Evolutionary conservation across 2,329 filamentous ascomycete species (phyloP).

Genomic region (Arthrobotrys pseudoclavata): DNA sequence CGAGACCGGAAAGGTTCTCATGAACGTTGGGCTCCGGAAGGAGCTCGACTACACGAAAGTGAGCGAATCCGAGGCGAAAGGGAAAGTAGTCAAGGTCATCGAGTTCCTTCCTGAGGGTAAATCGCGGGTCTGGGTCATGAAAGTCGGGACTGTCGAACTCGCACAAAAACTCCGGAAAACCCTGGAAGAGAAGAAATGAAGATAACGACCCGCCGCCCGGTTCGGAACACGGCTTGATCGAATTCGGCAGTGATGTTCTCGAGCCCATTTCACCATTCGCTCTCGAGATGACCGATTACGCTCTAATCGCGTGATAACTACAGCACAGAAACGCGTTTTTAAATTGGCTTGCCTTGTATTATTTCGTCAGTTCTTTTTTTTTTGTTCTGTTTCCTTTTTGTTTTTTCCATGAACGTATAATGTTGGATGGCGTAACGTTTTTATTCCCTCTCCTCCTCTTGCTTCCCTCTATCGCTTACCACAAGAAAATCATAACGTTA

Average conservation of each 20-base stretch:
- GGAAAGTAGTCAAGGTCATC: constrained; percentile 60
- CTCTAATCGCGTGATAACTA: background rate
- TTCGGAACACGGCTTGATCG: background rate
- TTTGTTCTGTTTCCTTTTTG: background rate
- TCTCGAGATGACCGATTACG: background rate
- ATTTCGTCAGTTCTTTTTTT: background rate
- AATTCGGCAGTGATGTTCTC: background rate
- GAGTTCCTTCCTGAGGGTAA: constrained; percentile 61
- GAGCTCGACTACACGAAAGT: constrained; percentile 60
- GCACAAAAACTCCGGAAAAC: constrained; percentile 61
- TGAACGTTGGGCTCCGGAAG: constrained; percentile 62
- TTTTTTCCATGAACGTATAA: background rate
- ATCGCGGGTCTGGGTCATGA: constrained; percentile 60
- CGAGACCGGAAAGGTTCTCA: constrained; percentile 63
- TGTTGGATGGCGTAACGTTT: constrained; percentile 24
- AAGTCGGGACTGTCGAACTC: constrained; percentile 60
- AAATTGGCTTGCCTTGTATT: background rate
- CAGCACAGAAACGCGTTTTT: background rate
- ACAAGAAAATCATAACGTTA: background rate
- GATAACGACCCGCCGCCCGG: background rate
- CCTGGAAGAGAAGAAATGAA: constrained; percentile 61
- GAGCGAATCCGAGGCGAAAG: constrained; percentile 56
- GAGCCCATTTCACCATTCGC: background rate
- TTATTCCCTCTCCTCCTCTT: background rate
- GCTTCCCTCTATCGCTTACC: constrained; percentile 1